Base-by-base conservation (phyloP, 495 filamentous ascomycete genomes). In the Lasiosphaeria miniovina region DNA sequence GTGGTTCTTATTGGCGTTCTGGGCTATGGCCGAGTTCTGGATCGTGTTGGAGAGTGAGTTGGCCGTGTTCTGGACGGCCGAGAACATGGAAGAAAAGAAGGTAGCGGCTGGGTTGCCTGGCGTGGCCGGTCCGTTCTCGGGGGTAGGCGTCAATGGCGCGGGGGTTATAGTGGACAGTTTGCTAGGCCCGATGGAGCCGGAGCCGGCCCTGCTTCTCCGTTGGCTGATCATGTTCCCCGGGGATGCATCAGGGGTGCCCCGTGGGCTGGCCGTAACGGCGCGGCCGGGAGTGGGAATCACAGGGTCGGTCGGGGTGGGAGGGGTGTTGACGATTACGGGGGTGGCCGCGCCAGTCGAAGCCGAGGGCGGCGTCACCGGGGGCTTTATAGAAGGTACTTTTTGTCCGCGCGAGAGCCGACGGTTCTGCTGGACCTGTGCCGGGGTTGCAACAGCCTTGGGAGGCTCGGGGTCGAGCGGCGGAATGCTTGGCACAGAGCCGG, bases 41-140 rank as follows among this genome's bases (percentile, higher is more conserved):
- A 98, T 90, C 51, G 82, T 92, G 67, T 84, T 96, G 63, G 83
- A 92, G 4, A 99, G 67, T 3, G 85, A 86, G 63, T 84, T 91
- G n/a, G 94, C 93, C 43, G 95, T 93, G 74, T 90, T 98, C 68
- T 98, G 94, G 14, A 93, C 93, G 35, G 87, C 93, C 36, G 91
- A 91, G 65, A 98, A 90, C 68, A 98, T 88, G 14, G 87, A 90
- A 6, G 90, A 93, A 72, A 98, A 98, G 72, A 98, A 98, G 0
- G 92, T 90, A 49, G 77, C 64, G 14, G 69, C 65, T 4, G 69
- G 59, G 24, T 68, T 69, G 54, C 65, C 74, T 8, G 77, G 77
- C 8, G 78, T 80, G 48, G 66, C 63, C 7, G 71, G 65, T 0
- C 67, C 65, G 55, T 72, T 77, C 59, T 85, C 80, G 10, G 80